A percentile compares a stretch with the other conserved stretches of the same genome.
These are phyloP conservation scores for Lagenidium sp. DNA, from an alignment of 352 stramenopile genomes.

Conservation along the genomic window DNA sequence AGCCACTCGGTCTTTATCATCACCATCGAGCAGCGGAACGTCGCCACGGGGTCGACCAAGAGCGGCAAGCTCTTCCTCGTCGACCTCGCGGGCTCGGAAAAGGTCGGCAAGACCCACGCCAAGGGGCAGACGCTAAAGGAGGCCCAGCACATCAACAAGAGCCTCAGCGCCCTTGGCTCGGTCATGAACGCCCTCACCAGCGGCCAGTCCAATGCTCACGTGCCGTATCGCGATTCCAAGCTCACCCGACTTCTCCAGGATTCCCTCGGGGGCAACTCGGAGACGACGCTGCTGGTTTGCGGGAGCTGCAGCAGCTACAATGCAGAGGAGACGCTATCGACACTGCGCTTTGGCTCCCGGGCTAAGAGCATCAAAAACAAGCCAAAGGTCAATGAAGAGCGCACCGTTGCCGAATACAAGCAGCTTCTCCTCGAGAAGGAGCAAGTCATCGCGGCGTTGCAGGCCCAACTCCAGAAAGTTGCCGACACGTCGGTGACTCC, in stretches of 20 bases:
- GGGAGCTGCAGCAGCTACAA: conserved; percentile 60
- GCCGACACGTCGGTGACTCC: too few relatives aligned
- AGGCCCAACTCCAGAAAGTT: conserved; percentile 21
- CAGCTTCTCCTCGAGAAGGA: conserved; percentile 48
- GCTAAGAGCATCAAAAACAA: conserved; percentile 80
- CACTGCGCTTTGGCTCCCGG: conserved; percentile 64
- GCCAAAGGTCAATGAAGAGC: conserved; percentile 84
- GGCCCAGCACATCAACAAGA: conserved; percentile 89
- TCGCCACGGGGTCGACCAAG: conserved; percentile 48
- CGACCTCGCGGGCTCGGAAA: conserved; percentile 71
- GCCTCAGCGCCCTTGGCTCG: conserved; percentile 79
- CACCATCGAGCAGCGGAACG: conserved; percentile 87
- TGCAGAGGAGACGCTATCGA: conserved; percentile 61
- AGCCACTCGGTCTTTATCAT: conserved; percentile 97
- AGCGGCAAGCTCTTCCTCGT: conserved; percentile 91
- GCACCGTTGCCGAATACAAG: conserved; percentile 72
- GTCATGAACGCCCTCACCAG: conserved; percentile 87
- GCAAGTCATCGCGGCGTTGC: conserved; percentile 33
- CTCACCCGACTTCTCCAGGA: conserved; percentile 83
- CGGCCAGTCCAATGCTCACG: conserved; percentile 81
- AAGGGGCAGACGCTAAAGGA: conserved; percentile 89
- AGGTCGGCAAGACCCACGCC: conserved; percentile 72
- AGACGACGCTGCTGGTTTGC: conserved; percentile 66
- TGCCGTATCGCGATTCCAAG: conserved; percentile 88
- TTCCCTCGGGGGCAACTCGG: conserved; percentile 66